A percentile compares a stretch with the other conserved stretches of the same genome.
Evolutionary conservation across 441 rosid genomes (phyloP).

Genomic region (Isatis lusitanica): DNA sequence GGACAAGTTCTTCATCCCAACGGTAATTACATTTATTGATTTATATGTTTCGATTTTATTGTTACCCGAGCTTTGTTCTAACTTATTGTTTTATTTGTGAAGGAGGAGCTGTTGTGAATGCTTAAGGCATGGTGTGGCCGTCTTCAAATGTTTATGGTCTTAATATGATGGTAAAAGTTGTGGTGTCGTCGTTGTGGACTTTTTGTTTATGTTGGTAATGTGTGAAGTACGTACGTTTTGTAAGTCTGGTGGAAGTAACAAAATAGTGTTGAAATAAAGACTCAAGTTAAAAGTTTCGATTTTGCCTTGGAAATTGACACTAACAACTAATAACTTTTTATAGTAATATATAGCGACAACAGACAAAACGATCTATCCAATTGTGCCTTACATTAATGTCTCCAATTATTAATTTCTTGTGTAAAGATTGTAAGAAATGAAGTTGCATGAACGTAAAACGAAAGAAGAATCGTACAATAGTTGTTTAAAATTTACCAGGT

Average conservation of each 20-base stretch:
- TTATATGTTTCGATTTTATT: background rate
- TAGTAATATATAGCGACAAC: too few relatives aligned
- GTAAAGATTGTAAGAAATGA: too few relatives aligned
- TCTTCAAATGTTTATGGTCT: background rate
- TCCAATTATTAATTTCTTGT: too few relatives aligned
- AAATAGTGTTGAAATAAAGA: background rate
- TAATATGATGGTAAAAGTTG: background rate
- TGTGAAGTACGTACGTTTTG: background rate
- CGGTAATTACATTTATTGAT: conserved; percentile 1
- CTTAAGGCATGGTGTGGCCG: background rate
- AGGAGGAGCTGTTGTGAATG: conserved; percentile 41
- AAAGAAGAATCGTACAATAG: too few relatives aligned
- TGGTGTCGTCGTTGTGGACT: background rate
- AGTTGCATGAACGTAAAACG: too few relatives aligned
- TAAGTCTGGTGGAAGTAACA: background rate
- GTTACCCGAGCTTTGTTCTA: background rate
- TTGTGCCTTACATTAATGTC: too few relatives aligned
- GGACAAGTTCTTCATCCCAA: conserved; percentile 66
- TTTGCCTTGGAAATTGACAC: background rate
- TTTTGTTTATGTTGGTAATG: background rate
- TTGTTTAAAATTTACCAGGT: too few relatives aligned
- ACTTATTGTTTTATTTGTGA: background rate
- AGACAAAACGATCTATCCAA: too few relatives aligned
- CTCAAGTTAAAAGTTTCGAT: background rate
- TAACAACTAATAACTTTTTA: too few relatives aligned